A percentile compares a stretch with the other conserved stretches of the same genome.
Conservation (phyloP, 2,329 filamentous ascomycete genomes). For the Coniochaeta sp. region DNA sequence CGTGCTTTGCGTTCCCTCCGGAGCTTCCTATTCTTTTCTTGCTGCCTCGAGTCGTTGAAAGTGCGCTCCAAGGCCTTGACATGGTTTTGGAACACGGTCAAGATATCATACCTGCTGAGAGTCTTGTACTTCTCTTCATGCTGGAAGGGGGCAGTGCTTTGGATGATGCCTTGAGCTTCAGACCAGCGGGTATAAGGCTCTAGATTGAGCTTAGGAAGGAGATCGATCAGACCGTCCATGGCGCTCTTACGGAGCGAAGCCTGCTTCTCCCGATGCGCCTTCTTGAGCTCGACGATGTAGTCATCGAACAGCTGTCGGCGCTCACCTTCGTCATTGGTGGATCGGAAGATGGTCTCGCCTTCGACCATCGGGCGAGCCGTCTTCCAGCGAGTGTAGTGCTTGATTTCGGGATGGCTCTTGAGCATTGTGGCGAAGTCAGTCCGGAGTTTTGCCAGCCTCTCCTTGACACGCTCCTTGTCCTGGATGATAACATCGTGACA, state of each 20-base stretch:
- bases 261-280: constrained; percentile 70
- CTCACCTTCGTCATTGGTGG: constrained; percentile 80
- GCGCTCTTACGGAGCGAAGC: constrained; percentile 66
- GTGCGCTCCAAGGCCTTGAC: constrained; percentile 86
- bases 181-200: constrained; percentile 94
- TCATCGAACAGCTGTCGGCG: constrained; percentile 88
- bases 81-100: constrained; percentile 90
- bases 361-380: constrained; percentile 91
- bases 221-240: constrained; percentile 71
- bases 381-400: constrained; percentile 95
- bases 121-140: constrained; percentile 77
- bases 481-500: constrained; percentile 81
- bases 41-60: constrained; percentile 86
- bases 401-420: constrained; percentile 92
- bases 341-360: constrained; percentile 90
- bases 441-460: constrained; percentile 84
- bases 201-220: constrained; percentile 73
- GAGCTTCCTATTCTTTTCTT: constrained; percentile 73
- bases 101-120: constrained; percentile 80
- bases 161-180: constrained; percentile 77
- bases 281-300: constrained; percentile 80
- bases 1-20: constrained; percentile 80
- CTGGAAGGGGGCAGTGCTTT: constrained; percentile 69
- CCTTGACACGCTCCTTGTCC: constrained; percentile 91
- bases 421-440: constrained; percentile 95